Base-by-base conservation (phyloP, 441 rosid species). In the Adansonia gregorii region DNA sequence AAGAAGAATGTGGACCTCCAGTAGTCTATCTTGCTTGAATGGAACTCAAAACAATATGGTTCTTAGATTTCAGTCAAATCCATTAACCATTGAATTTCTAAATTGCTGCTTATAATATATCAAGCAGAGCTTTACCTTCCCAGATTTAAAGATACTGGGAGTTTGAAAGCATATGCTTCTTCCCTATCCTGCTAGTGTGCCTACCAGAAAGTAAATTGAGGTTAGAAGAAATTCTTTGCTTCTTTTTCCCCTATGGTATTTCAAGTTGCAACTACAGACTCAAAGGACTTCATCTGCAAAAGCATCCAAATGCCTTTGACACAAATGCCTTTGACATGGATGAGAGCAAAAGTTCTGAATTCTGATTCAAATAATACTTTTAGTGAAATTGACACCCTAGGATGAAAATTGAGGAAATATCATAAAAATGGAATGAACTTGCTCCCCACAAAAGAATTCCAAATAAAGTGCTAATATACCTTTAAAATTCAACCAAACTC, bases 401-500 rank as follows among this genome's bases (percentile, higher is more conserved):
- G 67, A 19, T 65, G 67, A 51, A 43, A 75, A 9, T 46, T 64
- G 19, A 14, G 27, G 78, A 66, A 35, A 66, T 52, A 31, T 8
- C 14, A 35, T 14, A 56, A 24, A 46, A 55, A 17, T 17, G 73
- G 24, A 64, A 64, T 49, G 67, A 67, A 2, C 54, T n/a, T 64
- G 20, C 4, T 35, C 20, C 15, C 35, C 39, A 35, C 39, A 35
- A 35, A 35, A 35, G 39, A 35, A 35, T 35, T 3, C 39, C 39
- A 35, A 35, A 35, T 35, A 35, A 35, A 35, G 39, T 35, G 39
- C 39, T 35, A 35, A 35, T 35, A 64, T 35, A 11, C n/a, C 41
- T 24, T n/a, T 61, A 61, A 61, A 78, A 78, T 43, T 55, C 64
- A 56, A 48, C 24, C 3, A 70, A 73, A 70, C 56, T 73, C 55